A percentile compares a stretch with the other conserved stretches of the same genome.
Conservation (phyloP, 177 flowering plant genomes). For the Tripterygium wilfordii region DNA sequence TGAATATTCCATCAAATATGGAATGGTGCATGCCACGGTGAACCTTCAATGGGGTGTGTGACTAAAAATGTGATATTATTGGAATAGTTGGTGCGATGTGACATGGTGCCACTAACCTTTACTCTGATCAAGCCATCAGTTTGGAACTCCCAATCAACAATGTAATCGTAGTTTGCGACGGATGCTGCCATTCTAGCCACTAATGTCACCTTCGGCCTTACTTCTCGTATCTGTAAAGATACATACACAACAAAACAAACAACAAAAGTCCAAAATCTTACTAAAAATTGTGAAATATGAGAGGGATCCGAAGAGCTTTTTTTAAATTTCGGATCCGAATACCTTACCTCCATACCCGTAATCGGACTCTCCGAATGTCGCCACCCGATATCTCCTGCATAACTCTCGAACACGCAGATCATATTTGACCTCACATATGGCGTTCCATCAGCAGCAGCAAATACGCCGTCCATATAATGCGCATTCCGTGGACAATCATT, state of each 20-base stretch:
- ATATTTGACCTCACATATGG: slow-evolving; percentile 67
- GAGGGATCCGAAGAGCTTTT: no score
- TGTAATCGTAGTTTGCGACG: slow-evolving; percentile 61
- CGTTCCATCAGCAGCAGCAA: slow-evolving; percentile 65
- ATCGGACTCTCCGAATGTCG: slow-evolving; percentile 81
- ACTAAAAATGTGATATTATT: no score
- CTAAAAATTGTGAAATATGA: no score
- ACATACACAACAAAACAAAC: background rate
- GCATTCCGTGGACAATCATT: slow-evolving; percentile 90
- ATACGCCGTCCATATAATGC: slow-evolving; percentile 80
- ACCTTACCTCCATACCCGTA: slow-evolving; percentile 58
- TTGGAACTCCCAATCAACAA: slow-evolving; percentile 67
- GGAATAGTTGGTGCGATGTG: background rate
- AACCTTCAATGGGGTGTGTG: no score
- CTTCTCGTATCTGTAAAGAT: slow-evolving; percentile 33
- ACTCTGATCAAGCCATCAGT: slow-evolving; percentile 44
- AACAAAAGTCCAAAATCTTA: no score
- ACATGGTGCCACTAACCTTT: slow-evolving; percentile 22
- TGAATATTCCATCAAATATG: no score
- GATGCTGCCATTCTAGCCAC: slow-evolving; percentile 54
- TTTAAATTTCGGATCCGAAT: no score
- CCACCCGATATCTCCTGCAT: slow-evolving; percentile 89
- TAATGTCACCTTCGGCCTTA: slow-evolving; percentile 49
- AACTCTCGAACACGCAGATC: slow-evolving; percentile 81
- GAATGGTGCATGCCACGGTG: no score